phyloP scores from a whole-genome alignment of 495 filamentous ascomycete genomes.

The Saxispiralis lemnorum region DNA sequence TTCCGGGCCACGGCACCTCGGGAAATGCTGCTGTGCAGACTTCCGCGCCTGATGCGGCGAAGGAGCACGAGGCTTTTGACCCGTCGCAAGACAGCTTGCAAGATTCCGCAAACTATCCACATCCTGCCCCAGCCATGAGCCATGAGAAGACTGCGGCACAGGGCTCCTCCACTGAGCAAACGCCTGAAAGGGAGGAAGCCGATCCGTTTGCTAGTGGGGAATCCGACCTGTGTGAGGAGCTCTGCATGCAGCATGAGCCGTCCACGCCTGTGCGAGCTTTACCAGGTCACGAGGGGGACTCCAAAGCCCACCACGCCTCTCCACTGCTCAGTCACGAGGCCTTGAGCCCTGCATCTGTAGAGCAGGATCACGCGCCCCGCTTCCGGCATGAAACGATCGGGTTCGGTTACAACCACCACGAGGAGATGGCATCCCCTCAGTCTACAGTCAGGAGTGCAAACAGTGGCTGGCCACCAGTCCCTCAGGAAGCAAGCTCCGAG shows the following conservation, averaged over 20 bases:
- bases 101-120: not conserved
- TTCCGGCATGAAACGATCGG: constrained; percentile 10
- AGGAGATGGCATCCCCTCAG: not conserved
- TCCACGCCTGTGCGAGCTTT: not conserved
- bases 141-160: not conserved
- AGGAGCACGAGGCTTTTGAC: no score
- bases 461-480: not conserved
- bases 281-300: not conserved
- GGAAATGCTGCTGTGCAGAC: not conserved
- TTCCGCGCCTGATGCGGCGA: no score
- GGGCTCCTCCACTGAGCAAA: not conserved
- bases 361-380: constrained; percentile 7
- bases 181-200: not conserved
- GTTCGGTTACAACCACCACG: constrained; percentile 2
- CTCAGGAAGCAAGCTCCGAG: constrained; percentile 10
- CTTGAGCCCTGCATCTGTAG: not conserved
- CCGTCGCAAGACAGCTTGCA: no score
- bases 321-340: constrained; percentile 13
- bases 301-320: not conserved
- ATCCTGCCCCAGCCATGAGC: not conserved
- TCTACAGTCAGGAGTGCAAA: not conserved
- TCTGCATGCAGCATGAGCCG: no score
- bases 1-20: not conserved
- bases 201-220: not conserved
- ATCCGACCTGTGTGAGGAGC: no score